A percentile compares a stretch with the other conserved stretches of the same genome.
These are phyloP conservation scores for Hyaloscypha hepaticicola DNA, from an alignment of 495 filamentous ascomycete genomes.

Conservation along the genomic window DNA sequence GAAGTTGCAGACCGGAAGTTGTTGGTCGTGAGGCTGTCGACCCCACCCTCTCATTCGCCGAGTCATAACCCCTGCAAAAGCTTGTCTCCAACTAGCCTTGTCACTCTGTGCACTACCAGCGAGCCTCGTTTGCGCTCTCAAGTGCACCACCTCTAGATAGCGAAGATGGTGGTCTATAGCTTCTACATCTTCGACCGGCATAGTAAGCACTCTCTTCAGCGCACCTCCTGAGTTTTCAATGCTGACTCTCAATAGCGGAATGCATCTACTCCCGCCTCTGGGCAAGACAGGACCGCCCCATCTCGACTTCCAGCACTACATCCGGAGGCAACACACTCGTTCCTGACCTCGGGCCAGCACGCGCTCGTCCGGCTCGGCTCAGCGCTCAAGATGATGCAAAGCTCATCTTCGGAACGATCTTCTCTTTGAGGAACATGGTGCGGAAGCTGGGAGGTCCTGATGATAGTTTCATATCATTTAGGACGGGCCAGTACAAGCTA, in stretches of 20 bases:
- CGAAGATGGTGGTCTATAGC: constrained; percentile 85
- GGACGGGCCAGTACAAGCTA: constrained; percentile 92
- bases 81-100: constrained; percentile 3
- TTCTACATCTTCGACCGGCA: constrained; percentile 99
- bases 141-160: not conserved
- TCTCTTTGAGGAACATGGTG: constrained; percentile 95
- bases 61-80: not conserved
- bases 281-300: constrained; percentile 36
- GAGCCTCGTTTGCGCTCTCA: constrained; percentile 1
- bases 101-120: not conserved
- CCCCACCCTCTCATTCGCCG: not conserved
- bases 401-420: constrained; percentile 93
- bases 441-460: constrained; percentile 89
- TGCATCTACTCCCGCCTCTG: constrained; percentile 94
- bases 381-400: constrained; percentile 88
- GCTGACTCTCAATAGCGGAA: constrained; percentile 61
- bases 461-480: constrained; percentile 87
- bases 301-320: constrained; percentile 26
- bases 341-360: constrained; percentile 26
- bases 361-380: constrained; percentile 42
- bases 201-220: constrained; percentile 54
- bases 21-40: not conserved
- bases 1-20: not conserved
- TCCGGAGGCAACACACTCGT: constrained; percentile 16
- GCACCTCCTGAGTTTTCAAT: not conserved